Conservation (phyloP, 2,329 filamentous ascomycete genomes). For the Alternaria ethzedia region DNA sequence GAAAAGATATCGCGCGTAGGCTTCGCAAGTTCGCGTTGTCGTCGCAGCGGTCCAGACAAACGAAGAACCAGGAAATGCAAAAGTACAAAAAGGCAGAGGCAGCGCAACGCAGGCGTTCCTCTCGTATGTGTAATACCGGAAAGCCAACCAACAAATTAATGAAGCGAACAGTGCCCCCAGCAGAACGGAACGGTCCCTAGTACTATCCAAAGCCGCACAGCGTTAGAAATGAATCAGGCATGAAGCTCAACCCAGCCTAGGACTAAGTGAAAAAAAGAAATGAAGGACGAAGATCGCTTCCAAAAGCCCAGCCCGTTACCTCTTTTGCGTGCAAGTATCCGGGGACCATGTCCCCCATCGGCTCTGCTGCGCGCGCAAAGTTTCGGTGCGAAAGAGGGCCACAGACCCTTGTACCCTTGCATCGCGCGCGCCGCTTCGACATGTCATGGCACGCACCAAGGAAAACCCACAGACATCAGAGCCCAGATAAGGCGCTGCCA, state of each 20-base stretch:
- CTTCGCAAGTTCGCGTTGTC: neutral
- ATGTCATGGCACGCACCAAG: neutral
- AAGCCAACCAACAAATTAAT: neutral
- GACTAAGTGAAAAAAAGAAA: constrained; percentile 2
- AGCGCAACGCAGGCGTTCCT: neutral
- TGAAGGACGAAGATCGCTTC: neutral
- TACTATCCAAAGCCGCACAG: neutral
- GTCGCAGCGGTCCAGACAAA: neutral
- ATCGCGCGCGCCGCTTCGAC: neutral
- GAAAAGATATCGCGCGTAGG: neutral
- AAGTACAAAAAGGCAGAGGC: neutral
- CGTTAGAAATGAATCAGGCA: neutral
- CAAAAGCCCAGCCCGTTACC: neutral
- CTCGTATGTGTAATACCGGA: neutral
- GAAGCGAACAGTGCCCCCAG: constrained; percentile 1
- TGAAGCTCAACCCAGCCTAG: neutral
- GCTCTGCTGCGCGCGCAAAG: neutral
- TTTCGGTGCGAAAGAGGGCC: neutral
- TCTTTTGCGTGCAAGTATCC: neutral
- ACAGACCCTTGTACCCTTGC: neutral
- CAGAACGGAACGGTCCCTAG: neutral
- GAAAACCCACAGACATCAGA: neutral
- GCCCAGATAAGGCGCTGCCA: neutral
- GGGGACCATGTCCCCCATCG: neutral
- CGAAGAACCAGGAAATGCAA: neutral